Evolutionary conservation across 805 yeast genomes (phyloP).

Genomic region (Lipomyces orientalis): DNA sequence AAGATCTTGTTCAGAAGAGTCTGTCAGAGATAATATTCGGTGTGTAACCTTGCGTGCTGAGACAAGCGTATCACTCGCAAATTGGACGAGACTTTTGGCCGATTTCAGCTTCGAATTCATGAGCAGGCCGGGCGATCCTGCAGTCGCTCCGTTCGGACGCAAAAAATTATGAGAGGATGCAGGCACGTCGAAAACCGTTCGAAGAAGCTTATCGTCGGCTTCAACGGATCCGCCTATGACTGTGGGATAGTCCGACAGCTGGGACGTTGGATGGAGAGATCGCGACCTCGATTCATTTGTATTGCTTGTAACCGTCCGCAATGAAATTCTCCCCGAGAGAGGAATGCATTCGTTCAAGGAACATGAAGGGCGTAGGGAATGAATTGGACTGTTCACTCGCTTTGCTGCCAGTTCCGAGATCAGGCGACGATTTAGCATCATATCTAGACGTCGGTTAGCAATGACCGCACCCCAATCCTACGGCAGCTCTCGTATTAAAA

Average conservation of each 20-base stretch:
- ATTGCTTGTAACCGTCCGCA: neutral
- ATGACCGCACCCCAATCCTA: neutral
- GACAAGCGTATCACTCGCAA: constrained; percentile 66
- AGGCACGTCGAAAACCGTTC: constrained; percentile 38
- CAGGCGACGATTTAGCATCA: neutral
- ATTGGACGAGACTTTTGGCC: constrained; percentile 72
- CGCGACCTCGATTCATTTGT: neutral
- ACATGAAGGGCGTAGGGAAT: neutral
- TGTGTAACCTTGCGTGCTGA: constrained; percentile 68
- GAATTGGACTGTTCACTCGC: neutral
- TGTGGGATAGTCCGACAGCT: neutral
- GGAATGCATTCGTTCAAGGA: neutral
- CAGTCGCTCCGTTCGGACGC: neutral
- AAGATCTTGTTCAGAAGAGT: constrained; percentile 51
- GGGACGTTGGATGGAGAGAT: neutral
- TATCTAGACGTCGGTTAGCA: neutral
- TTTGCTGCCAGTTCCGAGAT: neutral
- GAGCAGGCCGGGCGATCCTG: constrained; percentile 63
- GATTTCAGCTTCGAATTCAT: constrained; percentile 69
- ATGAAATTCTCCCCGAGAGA: neutral
- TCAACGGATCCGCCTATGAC: constrained; percentile 5
- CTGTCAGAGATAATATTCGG: constrained; percentile 53
- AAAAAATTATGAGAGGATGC: constrained; percentile 31
- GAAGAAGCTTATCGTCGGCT: constrained; percentile 37
- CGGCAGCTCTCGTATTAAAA: neutral